Evolutionary conservation across 2,329 filamentous ascomycete species (phyloP).

Genomic region (Fusarium citri): DNA sequence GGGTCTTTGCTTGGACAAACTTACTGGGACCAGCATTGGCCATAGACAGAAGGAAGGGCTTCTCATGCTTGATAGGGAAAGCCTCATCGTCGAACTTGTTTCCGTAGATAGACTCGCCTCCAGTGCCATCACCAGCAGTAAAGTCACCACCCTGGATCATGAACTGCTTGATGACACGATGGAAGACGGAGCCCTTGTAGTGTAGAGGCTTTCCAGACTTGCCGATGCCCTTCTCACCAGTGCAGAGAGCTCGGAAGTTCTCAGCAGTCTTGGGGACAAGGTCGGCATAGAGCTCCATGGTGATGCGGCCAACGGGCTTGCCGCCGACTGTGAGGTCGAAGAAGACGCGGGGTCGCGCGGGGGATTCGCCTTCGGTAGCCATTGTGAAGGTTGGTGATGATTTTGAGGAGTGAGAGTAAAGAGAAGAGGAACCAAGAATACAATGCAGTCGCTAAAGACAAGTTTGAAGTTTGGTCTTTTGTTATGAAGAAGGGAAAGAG

Average conservation of each 20-base stretch:
- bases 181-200: slow-evolving; percentile 94
- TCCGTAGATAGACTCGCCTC: slow-evolving; percentile 97
- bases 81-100: slow-evolving; percentile 98
- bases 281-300: slow-evolving; percentile 82
- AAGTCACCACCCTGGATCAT: slow-evolving; percentile 98
- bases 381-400: slow-evolving; percentile 46
- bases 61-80: slow-evolving; percentile 90
- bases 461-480: not conserved
- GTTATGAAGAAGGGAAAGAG: slow-evolving; percentile 9
- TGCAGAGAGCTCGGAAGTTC: slow-evolving; percentile 95
- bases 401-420: not conserved
- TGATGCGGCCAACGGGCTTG: slow-evolving; percentile 78
- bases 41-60: slow-evolving; percentile 95
- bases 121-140: slow-evolving; percentile 92
- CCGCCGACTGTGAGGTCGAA: slow-evolving; percentile 91
- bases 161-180: slow-evolving; percentile 97
- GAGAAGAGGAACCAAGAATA: not conserved
- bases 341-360: slow-evolving; percentile 82
- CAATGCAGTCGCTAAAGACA: slow-evolving; percentile 11
- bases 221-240: slow-evolving; percentile 90
- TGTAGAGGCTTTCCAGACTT: slow-evolving; percentile 86
- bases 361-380: slow-evolving; percentile 55
- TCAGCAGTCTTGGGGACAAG: slow-evolving; percentile 95
- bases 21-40: slow-evolving; percentile 93
- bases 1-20: slow-evolving; percentile 39